These are phyloP conservation scores for Polytrichum commune DNA, from an alignment of 225 moss, liverwort and hornwort species.

Conservation along the genomic window DNA sequence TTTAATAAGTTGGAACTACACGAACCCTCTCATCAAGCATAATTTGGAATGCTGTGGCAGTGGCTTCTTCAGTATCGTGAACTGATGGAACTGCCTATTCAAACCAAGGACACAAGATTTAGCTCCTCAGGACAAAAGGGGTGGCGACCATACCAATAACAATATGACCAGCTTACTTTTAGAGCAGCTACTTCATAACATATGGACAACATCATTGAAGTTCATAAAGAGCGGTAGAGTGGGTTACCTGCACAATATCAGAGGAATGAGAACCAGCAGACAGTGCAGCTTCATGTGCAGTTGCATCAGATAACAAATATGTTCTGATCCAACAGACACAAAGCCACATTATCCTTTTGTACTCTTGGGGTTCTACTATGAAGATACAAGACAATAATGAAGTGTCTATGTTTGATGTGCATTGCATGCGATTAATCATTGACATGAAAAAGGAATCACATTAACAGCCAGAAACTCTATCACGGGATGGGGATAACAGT, in stretches of 20 bases:
- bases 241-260: conserved; percentile 38
- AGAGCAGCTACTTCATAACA: too few species aligned
- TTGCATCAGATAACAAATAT: conserved; percentile 43
- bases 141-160: conserved; percentile 10
- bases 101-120: not conserved
- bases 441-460: too few species aligned
- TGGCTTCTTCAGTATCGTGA: conserved; percentile 85
- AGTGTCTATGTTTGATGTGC: too few species aligned
- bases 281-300: conserved; percentile 14
- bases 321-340: conserved; percentile 10
- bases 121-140: too few species aligned
- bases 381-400: too few species aligned
- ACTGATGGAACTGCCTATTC: conserved; percentile 74
- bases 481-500: too few species aligned
- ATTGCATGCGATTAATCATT: too few species aligned
- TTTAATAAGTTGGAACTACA: not conserved
- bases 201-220: not conserved
- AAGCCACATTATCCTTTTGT: too few species aligned
- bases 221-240: conserved; percentile 6
- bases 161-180: too few species aligned
- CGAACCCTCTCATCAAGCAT: conserved; percentile 69
- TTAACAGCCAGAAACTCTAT: too few species aligned
- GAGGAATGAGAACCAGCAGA: conserved; percentile 24
- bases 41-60: conserved; percentile 69
- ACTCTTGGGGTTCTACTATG: too few species aligned